Evolutionary conservation across 208 protist genomes (phyloP).

Genomic region (Trypanosoma melophagium): DNA sequence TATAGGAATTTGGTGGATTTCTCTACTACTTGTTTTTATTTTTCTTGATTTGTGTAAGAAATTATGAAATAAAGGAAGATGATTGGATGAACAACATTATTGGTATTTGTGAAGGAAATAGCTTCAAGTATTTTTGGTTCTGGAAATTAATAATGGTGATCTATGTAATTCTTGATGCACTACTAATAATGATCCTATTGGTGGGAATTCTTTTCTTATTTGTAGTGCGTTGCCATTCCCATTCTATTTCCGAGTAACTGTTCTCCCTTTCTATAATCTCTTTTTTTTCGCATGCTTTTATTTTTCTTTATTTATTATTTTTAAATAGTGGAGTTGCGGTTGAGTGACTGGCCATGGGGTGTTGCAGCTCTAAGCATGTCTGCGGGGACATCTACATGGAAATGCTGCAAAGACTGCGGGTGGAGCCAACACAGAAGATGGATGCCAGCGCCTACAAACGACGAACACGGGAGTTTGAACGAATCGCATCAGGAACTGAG

Average conservation of each 20-base stretch:
- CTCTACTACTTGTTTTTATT: constrained; percentile 26
- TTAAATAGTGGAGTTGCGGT: background rate
- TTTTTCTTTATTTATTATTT: constrained; percentile 20
- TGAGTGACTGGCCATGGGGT: constrained; percentile 16
- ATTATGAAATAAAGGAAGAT: constrained; percentile 1
- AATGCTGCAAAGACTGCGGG: constrained; percentile 18
- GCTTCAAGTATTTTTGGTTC: constrained; percentile 1
- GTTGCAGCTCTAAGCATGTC: constrained; percentile 15
- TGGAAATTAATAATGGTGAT: no score
- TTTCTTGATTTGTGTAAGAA: constrained; percentile 6
- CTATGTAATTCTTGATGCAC: no score
- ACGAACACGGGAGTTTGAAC: constrained; percentile 13
- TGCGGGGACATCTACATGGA: constrained; percentile 23
- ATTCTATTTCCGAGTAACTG: no score
- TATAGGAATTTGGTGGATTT: constrained; percentile 5
- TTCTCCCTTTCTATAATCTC: no score
- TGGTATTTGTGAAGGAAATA: background rate
- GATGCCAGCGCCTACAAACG: background rate
- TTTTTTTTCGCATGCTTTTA: no score
- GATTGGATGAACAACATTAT: background rate
- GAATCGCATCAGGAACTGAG: background rate
- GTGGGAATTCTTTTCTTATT: no score
- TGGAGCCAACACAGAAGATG: constrained; percentile 6
- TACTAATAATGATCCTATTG: no score
- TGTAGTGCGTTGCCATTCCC: no score